These are phyloP conservation scores for Kazachstania psychrophila DNA, from an alignment of 805 yeast genomes.

Conservation along the genomic window DNA sequence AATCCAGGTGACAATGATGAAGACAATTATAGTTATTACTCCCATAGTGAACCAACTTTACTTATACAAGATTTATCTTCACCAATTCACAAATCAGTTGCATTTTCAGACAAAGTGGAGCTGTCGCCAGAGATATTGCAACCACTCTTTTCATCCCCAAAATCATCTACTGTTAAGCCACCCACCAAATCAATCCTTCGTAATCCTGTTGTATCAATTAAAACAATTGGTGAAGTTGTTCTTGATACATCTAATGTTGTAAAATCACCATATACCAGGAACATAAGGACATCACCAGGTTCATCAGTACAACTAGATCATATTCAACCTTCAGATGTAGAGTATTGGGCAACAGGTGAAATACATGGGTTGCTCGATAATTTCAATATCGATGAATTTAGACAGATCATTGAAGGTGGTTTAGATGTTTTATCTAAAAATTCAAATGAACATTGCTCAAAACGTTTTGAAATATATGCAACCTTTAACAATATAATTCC, in stretches of 20 bases:
- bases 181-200: slow-evolving; percentile 21
- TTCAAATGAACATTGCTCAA: slow-evolving; percentile 2
- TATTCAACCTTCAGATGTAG: slow-evolving; percentile 11
- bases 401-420: slow-evolving; percentile 21
- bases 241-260: not conserved
- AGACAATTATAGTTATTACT: too few relatives aligned
- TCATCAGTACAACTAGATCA: too few relatives aligned
- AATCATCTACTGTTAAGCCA: slow-evolving; percentile 13
- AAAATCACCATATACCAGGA: not conserved
- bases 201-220: not conserved
- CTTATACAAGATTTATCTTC: too few relatives aligned
- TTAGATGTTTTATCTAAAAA: slow-evolving; percentile 10
- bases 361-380: slow-evolving; percentile 18
- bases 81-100: slow-evolving; percentile 22
- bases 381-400: slow-evolving; percentile 17
- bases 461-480: slow-evolving; percentile 27
- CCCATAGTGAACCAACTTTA: too few relatives aligned
- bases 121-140: slow-evolving; percentile 17
- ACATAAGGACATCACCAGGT: slow-evolving; percentile 1
- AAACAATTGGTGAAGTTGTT: not conserved
- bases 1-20: too few relatives aligned
- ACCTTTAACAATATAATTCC: slow-evolving; percentile 27
- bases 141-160: slow-evolving; percentile 16
- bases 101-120: slow-evolving; percentile 26
- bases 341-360: slow-evolving; percentile 26